Evolutionary conservation across 2,329 filamentous ascomycete species (phyloP).

Genomic region (Aspergillus fijiensis): DNA sequence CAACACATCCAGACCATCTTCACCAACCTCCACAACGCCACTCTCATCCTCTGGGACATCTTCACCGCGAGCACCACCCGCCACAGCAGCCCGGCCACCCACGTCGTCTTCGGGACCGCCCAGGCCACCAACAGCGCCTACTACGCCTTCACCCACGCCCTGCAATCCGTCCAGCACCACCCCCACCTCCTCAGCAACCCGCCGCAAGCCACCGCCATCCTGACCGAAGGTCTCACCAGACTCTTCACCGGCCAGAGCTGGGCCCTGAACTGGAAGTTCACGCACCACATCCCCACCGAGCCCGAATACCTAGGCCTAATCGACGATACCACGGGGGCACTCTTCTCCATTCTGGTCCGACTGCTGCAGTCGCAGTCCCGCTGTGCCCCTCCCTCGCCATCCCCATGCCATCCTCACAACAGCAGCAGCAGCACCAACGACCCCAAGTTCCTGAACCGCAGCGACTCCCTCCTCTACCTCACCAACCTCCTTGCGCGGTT

Average conservation of each 20-base stretch:
- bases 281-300: neutral
- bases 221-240: neutral
- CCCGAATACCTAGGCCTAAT: neutral
- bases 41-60: neutral
- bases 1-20: neutral
- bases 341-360: neutral
- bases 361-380: neutral
- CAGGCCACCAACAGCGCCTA: constrained; percentile 4
- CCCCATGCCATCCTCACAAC: neutral
- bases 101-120: neutral
- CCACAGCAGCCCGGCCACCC: neutral
- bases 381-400: neutral
- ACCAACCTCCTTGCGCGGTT: neutral
- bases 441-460: neutral
- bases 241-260: constrained; percentile 1
- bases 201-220: neutral
- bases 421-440: neutral
- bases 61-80: neutral
- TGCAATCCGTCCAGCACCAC: neutral
- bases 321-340: neutral
- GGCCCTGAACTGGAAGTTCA: neutral
- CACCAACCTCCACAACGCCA: neutral
- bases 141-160: constrained; percentile 2
- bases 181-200: neutral
- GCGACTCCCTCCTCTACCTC: neutral